Conservation (phyloP, 2,329 filamentous ascomycete genomes). For the Epichloe gansuensis region DNA sequence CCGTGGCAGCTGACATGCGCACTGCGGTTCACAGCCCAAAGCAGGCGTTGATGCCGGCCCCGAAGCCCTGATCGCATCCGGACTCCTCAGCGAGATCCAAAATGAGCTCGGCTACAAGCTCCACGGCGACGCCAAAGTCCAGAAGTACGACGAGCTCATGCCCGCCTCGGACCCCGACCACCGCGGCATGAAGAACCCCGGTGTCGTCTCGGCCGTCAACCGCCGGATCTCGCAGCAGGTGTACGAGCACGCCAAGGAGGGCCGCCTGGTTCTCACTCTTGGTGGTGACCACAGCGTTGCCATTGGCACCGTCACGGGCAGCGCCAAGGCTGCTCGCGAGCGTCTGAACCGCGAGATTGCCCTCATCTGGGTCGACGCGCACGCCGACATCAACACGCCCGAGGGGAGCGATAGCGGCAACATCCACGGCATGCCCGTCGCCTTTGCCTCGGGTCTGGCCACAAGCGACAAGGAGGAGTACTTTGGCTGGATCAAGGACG, state of each 20-base stretch:
- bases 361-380: slow-evolving; percentile 97
- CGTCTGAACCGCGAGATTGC: slow-evolving; percentile 71
- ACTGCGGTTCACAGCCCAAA: slow-evolving; percentile 52
- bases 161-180: slow-evolving; percentile 62
- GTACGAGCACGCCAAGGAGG: slow-evolving; percentile 71
- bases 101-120: slow-evolving; percentile 82
- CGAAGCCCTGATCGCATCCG: slow-evolving; percentile 74
- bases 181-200: slow-evolving; percentile 90
- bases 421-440: slow-evolving; percentile 95
- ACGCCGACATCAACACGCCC: slow-evolving; percentile 94
- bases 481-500: slow-evolving; percentile 79
- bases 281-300: slow-evolving; percentile 95
- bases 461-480: slow-evolving; percentile 61
- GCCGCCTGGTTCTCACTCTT: slow-evolving; percentile 80
- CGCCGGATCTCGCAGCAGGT: slow-evolving; percentile 68
- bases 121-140: slow-evolving; percentile 69
- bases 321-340: slow-evolving; percentile 75
- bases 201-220: slow-evolving; percentile 75
- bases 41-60: slow-evolving; percentile 84
- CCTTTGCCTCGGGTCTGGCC: slow-evolving; percentile 79
- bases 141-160: slow-evolving; percentile 66
- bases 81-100: slow-evolving; percentile 70
- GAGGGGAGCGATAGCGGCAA: slow-evolving; percentile 84
- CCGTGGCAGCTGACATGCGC: no score
- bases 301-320: slow-evolving; percentile 83